These are phyloP conservation scores for Irpex sp. DNA, from an alignment of 1,284 basidiomycete species.

Conservation along the genomic window DNA sequence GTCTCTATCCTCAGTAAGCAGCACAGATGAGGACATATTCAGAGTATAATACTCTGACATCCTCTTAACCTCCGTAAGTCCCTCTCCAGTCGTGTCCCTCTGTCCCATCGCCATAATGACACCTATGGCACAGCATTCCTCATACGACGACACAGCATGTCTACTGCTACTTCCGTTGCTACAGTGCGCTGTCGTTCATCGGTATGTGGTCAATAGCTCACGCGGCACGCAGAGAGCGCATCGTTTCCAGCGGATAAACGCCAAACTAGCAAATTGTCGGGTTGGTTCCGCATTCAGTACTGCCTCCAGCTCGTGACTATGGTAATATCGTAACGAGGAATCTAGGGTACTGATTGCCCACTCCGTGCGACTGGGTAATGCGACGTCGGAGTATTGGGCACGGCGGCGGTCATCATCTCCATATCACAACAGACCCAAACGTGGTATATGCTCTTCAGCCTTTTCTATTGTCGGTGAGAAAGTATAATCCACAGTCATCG, in stretches of 20 bases:
- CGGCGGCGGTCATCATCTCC: too few species aligned
- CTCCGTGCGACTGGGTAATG: background rate
- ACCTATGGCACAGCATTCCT: constrained; percentile 8
- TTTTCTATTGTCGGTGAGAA: too few species aligned
- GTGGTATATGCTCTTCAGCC: too few species aligned
- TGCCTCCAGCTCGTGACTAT: too few species aligned
- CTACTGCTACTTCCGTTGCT: background rate
- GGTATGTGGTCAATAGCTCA: background rate
- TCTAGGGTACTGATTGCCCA: background rate
- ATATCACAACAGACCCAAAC: too few species aligned
- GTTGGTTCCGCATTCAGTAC: too few species aligned
- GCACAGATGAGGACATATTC: background rate
- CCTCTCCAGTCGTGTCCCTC: background rate
- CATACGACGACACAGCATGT: constrained; percentile 7
- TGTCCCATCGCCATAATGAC: constrained; percentile 4
- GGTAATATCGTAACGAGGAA: background rate
- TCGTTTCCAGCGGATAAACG: too few species aligned
- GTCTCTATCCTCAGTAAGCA: background rate
- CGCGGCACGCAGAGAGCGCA: background rate
- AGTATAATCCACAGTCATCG: too few species aligned
- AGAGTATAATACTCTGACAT: background rate
- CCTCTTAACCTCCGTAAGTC: background rate
- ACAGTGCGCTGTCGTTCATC: background rate
- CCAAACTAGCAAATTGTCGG: too few species aligned
- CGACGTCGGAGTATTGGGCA: background rate